Percentiles rank a stretch among this genome's conserved stretches.
Conservation (phyloP, 345 rosid species). For the Syzygium grande region DNA sequence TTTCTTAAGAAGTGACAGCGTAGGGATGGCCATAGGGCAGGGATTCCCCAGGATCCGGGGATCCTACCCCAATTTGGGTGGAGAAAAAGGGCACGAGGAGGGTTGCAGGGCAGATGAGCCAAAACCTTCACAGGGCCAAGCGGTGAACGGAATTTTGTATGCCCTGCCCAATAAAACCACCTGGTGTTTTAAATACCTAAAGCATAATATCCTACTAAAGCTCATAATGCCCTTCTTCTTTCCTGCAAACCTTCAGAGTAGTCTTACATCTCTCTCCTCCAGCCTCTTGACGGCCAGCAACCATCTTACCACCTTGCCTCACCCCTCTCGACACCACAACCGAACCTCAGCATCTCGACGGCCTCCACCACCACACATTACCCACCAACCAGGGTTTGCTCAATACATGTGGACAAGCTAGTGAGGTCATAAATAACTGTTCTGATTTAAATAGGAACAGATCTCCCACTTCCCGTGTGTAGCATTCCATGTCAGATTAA, state of each 20-base stretch:
- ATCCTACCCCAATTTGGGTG: neutral
- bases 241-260: neutral
- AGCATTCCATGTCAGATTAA: neutral
- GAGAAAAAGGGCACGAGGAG: neutral
- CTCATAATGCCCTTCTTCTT: neutral
- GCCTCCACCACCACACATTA: neutral
- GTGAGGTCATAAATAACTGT: neutral
- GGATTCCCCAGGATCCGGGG: neutral
- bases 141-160: neutral
- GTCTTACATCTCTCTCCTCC: neutral
- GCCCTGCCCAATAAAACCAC: neutral
- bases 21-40: neutral
- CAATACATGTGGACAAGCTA: neutral
- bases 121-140: neutral
- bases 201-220: neutral
- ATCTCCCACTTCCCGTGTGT: neutral
- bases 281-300: neutral
- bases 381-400: neutral
- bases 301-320: neutral
- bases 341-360: neutral
- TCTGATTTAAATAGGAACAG: neutral
- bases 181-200: neutral
- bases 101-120: neutral
- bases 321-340: neutral
- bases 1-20: neutral